Conservation (phyloP, 2,329 filamentous ascomycete genomes). For the Neopestalotiopsis sp. region DNA sequence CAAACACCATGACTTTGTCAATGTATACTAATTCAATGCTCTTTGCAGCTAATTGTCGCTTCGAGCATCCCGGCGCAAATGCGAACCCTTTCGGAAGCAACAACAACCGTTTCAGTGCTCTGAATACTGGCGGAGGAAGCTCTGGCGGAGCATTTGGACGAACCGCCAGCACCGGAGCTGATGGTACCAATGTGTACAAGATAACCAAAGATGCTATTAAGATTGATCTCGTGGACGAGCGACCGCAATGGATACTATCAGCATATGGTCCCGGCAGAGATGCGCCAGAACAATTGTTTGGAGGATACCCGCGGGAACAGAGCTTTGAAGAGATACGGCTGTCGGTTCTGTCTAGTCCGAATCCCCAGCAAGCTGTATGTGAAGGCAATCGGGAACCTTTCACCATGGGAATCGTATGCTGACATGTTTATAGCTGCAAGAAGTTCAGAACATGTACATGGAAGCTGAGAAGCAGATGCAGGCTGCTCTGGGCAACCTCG, state of each 20-base stretch:
- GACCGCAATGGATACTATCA: slow-evolving; percentile 85
- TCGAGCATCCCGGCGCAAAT: slow-evolving; percentile 55
- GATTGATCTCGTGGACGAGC: slow-evolving; percentile 71
- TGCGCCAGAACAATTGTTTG: slow-evolving; percentile 82
- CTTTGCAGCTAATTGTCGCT: slow-evolving; percentile 56
- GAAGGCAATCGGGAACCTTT: slow-evolving; percentile 10
- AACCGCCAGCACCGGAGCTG: slow-evolving; percentile 8
- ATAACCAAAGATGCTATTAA: slow-evolving; percentile 65
- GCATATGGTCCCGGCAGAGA: slow-evolving; percentile 80
- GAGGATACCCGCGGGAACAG: slow-evolving; percentile 78
- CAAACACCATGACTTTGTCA: neutral
- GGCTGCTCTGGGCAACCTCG: slow-evolving; percentile 69
- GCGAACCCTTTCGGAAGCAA: slow-evolving; percentile 37
- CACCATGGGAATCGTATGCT: too few relatives aligned
- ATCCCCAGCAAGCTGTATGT: slow-evolving; percentile 50
- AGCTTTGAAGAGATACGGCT: slow-evolving; percentile 87
- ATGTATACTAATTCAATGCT: slow-evolving; percentile 21
- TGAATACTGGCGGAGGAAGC: slow-evolving; percentile 22
- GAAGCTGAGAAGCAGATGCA: slow-evolving; percentile 75
- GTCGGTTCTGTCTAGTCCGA: slow-evolving; percentile 61
- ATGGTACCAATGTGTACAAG: slow-evolving; percentile 45
- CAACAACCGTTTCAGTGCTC: slow-evolving; percentile 37
- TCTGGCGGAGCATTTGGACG: slow-evolving; percentile 15
- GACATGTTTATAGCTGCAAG: slow-evolving; percentile 53
- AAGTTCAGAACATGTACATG: slow-evolving; percentile 65